Evolutionary conservation across 2,329 filamentous ascomycete genomes (phyloP).

Genomic region (Scolecobasidium constrictum): DNA sequence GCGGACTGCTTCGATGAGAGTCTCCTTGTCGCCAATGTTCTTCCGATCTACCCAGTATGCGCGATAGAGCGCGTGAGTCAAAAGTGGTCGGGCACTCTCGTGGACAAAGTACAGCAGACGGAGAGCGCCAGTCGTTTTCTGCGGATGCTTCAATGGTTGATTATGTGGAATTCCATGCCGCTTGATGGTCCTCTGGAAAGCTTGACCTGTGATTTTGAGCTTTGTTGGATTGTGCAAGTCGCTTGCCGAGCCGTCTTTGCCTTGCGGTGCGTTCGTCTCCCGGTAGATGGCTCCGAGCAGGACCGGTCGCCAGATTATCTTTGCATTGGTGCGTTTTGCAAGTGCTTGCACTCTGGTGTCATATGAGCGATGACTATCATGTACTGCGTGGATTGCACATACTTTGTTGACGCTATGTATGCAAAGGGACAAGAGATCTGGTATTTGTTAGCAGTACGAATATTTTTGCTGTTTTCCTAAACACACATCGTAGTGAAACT

Average conservation of each 20-base stretch:
- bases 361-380: too few relatives aligned
- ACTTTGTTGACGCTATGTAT: conserved; percentile 24
- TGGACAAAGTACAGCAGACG: conserved; percentile 17
- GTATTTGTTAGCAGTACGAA: background rate
- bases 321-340: conserved; percentile 18
- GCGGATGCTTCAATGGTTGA: conserved; percentile 21
- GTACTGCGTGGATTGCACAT: too few relatives aligned
- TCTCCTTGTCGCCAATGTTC: conserved; percentile 17
- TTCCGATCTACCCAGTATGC: conserved; percentile 23
- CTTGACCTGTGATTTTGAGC: conserved; percentile 18
- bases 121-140: conserved; percentile 23
- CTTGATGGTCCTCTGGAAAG: conserved; percentile 21
- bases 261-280: conserved; percentile 23
- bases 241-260: conserved; percentile 22
- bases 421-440: conserved; percentile 26
- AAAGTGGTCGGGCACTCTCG: conserved; percentile 13
- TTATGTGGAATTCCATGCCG: conserved; percentile 20
- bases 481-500: background rate
- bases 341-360: conserved; percentile 17
- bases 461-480: background rate
- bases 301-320: conserved; percentile 19
- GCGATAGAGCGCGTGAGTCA: conserved; percentile 19
- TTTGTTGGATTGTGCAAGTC: conserved; percentile 25
- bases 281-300: conserved; percentile 25
- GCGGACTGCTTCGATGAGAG: conserved; percentile 17